Evolutionary conservation across 345 rosid genomes (phyloP).

Genomic region (Gossypium mustelinum): DNA sequence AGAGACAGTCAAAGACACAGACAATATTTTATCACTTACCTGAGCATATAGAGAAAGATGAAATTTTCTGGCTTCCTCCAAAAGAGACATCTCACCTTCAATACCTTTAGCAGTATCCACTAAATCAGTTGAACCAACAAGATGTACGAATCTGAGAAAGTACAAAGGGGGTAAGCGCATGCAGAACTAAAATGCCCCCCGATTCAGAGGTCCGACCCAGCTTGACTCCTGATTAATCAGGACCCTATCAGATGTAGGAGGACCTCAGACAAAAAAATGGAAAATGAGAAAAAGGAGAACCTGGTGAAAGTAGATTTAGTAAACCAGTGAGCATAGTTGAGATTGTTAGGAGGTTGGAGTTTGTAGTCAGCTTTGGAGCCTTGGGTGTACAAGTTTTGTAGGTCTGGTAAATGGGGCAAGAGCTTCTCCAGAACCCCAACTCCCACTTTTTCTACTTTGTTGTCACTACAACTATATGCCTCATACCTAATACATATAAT

Average conservation of each 20-base stretch:
- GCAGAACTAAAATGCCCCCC: neutral
- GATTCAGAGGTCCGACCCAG: no score
- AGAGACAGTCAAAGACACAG: neutral
- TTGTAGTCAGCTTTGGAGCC: constrained; percentile 47
- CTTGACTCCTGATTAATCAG: no score
- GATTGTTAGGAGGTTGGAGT: constrained; percentile 34
- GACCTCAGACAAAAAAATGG: neutral
- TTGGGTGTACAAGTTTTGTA: constrained; percentile 30
- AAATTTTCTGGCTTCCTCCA: constrained; percentile 59
- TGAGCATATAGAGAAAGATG: constrained; percentile 45
- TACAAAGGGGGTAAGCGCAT: neutral
- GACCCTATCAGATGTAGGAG: no score
- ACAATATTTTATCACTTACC: constrained; percentile 24
- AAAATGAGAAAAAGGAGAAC: constrained; percentile 21
- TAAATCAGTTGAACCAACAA: constrained; percentile 40
- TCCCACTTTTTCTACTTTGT: constrained; percentile 41
- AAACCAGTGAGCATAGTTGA: constrained; percentile 41
- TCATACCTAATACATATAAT: constrained; percentile 37
- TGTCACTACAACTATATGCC: constrained; percentile 35
- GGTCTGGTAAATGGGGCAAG: constrained; percentile 44
- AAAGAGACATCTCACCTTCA: constrained; percentile 50
- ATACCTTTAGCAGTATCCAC: constrained; percentile 33
- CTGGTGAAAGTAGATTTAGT: constrained; percentile 50
- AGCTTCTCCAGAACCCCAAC: constrained; percentile 44
- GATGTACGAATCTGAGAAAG: constrained; percentile 38